phyloP scores from a whole-genome alignment of 768 basidiomycete species.

The Termitomyces sp. region DNA sequence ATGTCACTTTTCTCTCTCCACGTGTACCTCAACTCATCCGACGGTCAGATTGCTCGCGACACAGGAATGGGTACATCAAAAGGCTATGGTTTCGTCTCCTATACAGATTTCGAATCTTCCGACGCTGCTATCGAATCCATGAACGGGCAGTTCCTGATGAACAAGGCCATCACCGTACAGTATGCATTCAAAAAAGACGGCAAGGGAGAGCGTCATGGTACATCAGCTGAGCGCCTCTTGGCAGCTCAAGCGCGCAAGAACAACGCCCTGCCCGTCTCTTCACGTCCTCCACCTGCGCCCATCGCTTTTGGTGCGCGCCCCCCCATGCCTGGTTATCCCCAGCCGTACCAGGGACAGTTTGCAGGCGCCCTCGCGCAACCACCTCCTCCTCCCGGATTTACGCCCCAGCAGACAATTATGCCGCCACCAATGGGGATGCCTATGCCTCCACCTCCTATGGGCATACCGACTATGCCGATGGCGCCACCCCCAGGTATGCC shows the following conservation, averaged over 20 bases:
- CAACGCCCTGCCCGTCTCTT: constrained; percentile 77
- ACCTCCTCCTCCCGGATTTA: constrained; percentile 77
- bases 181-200: constrained; percentile 99
- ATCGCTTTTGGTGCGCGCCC: constrained; percentile 63
- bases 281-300: constrained; percentile 71
- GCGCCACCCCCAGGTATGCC: constrained; percentile 29
- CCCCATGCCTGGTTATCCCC: constrained; percentile 66
- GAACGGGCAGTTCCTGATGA: constrained; percentile 97
- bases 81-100: constrained; percentile 96
- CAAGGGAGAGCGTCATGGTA: constrained; percentile 96
- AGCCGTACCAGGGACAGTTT: constrained; percentile 88
- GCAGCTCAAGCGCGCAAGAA: constrained; percentile 95
- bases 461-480: constrained; percentile 20
- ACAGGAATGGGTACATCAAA: constrained; percentile 80
- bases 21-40: constrained; percentile 1
- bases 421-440: constrained; percentile 40
- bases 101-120: constrained; percentile 95
- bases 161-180: constrained; percentile 95
- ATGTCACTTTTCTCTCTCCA: constrained; percentile 16
- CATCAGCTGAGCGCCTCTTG: constrained; percentile 92
- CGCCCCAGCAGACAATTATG: constrained; percentile 64
- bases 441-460: constrained; percentile 28
- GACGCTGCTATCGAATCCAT: constrained; percentile 96
- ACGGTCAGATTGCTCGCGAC: constrained; percentile 84
- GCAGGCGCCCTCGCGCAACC: constrained; percentile 83